A percentile compares a stretch with the other conserved stretches of the same genome.
Conservation (phyloP, 148 eudicot genomes). For the Rhododendron williamsianum region DNA sequence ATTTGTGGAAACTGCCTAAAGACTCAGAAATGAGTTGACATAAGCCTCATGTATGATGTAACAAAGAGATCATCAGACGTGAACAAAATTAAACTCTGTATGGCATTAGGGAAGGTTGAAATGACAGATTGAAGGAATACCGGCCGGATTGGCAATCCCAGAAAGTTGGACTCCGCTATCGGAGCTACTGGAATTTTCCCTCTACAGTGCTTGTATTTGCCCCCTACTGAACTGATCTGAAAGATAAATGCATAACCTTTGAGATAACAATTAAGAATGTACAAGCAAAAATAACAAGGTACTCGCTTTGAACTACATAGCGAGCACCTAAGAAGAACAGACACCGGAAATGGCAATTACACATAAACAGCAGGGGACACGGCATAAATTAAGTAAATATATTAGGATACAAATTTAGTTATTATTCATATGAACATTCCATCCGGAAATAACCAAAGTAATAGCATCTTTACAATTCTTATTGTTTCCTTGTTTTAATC, state of each 20-base stretch:
- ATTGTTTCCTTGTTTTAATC: not conserved
- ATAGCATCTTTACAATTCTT: not conserved
- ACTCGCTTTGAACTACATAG: not conserved
- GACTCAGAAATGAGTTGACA: not conserved
- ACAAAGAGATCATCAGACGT: not conserved
- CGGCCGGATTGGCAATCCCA: constrained; percentile 76
- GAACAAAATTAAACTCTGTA: not conserved
- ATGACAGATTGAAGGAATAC: constrained; percentile 27
- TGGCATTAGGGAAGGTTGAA: not conserved
- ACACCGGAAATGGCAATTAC: not conserved
- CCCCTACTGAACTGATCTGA: constrained; percentile 14
- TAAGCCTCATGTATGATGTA: not conserved
- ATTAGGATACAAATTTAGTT: not conserved
- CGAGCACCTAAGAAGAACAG: not conserved
- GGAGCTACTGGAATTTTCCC: constrained; percentile 27
- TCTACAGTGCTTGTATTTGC: constrained; percentile 57
- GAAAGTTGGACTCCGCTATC: constrained; percentile 44
- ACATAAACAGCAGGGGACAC: not conserved
- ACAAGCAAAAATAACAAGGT: not conserved
- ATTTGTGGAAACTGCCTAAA: not conserved
- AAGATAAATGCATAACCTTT: not conserved
- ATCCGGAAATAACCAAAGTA: not conserved
- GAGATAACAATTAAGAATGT: constrained; percentile 2
- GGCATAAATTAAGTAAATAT: not conserved
- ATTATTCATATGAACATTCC: not conserved